Evolutionary conservation across 352 stramenopile species (phyloP).

Genomic region (Peronosclerospora sorghi): DNA sequence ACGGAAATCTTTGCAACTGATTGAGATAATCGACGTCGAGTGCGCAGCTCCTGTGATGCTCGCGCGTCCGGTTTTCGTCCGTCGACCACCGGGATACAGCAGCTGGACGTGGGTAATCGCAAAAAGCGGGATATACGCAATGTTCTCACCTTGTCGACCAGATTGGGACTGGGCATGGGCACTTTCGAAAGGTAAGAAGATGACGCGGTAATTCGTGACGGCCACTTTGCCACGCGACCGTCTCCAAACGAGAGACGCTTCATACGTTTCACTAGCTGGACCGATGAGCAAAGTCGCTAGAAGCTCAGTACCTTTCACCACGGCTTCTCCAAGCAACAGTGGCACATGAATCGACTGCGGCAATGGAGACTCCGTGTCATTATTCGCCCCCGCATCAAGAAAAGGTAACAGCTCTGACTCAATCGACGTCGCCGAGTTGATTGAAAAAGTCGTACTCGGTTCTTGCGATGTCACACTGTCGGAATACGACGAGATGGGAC

Average conservation of each 20-base stretch:
- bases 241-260: slow-evolving; percentile 48
- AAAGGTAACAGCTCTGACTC: slow-evolving; percentile 15
- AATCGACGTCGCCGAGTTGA: slow-evolving; percentile 8
- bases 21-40: slow-evolving; percentile 35
- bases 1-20: slow-evolving; percentile 76
- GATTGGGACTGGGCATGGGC: slow-evolving; percentile 29
- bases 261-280: slow-evolving; percentile 41
- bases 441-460: slow-evolving; percentile 16
- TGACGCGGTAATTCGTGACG: slow-evolving; percentile 71
- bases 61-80: slow-evolving; percentile 38
- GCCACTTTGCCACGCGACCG: slow-evolving; percentile 48
- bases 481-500: slow-evolving; percentile 14
- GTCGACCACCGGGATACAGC: slow-evolving; percentile 43
- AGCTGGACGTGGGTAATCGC: slow-evolving; percentile 48
- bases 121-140: slow-evolving; percentile 72
- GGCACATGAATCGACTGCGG: slow-evolving; percentile 18
- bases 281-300: slow-evolving; percentile 53
- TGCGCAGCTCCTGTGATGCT: slow-evolving; percentile 37
- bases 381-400: slow-evolving; percentile 8
- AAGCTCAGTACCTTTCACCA: slow-evolving; percentile 31
- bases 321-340: slow-evolving; percentile 29
- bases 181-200: slow-evolving; percentile 56
- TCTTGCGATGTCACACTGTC: slow-evolving; percentile 17
- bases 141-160: slow-evolving; percentile 23
- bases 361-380: slow-evolving; percentile 6